Conservation (phyloP, 495 filamentous ascomycete species). For the Daldinia grandis region DNA sequence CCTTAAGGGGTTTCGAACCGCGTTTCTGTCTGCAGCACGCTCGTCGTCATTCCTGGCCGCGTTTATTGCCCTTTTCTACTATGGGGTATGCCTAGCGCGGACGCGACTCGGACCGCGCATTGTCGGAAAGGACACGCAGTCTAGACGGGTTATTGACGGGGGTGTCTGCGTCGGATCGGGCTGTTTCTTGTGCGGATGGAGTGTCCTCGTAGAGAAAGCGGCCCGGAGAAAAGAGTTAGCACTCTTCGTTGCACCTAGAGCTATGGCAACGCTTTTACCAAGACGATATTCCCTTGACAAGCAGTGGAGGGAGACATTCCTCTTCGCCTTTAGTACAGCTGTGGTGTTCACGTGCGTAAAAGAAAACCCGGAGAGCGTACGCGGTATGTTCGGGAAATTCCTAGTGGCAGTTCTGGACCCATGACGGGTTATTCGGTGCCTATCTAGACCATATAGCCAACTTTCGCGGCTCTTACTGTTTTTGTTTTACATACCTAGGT, state of each 20-base stretch:
- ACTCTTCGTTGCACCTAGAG: constrained; percentile 86
- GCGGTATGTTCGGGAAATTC: constrained; percentile 77
- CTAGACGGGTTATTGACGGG: constrained; percentile 56
- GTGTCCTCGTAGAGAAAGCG: constrained; percentile 76
- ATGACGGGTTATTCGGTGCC: constrained; percentile 9
- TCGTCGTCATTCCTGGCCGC: constrained; percentile 85
- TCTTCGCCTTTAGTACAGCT: constrained; percentile 78
- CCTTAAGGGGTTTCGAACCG: constrained; percentile 49
- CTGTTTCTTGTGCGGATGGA: constrained; percentile 85
- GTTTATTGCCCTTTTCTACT: constrained; percentile 87
- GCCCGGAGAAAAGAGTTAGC: constrained; percentile 78
- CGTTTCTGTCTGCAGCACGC: constrained; percentile 68
- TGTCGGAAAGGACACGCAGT: constrained; percentile 58
- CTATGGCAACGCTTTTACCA: constrained; percentile 79
- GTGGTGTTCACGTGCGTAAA: constrained; percentile 76
- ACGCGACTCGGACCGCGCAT: constrained; percentile 80
- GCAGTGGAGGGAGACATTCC: constrained; percentile 77
- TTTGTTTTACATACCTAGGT: too few relatives aligned
- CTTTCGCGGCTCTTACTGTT: neutral
- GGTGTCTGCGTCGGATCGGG: constrained; percentile 80
- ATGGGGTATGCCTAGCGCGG: constrained; percentile 83
- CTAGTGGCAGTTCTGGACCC: constrained; percentile 62
- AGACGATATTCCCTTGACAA: constrained; percentile 72
- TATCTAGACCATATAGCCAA: neutral
- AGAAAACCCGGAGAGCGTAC: constrained; percentile 71